Evolutionary conservation across 2,329 filamentous ascomycete species (phyloP).

Genomic region (Sarocladiaceae sp.): DNA sequence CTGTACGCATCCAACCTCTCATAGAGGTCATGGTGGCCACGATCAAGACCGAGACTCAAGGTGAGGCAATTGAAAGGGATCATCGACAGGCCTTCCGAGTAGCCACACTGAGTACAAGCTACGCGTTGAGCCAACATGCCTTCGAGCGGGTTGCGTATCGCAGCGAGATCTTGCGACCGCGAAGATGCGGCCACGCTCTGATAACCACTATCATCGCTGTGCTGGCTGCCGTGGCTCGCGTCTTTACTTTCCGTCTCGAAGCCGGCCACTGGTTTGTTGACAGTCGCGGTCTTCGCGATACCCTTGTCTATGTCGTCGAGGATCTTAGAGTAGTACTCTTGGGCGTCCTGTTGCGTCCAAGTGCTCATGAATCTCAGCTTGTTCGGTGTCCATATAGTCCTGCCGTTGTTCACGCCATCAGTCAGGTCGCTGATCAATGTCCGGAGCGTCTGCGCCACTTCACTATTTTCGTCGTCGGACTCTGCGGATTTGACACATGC

Average conservation of each 20-base stretch:
- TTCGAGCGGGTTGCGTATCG: constrained; percentile 72
- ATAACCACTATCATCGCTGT: constrained; percentile 56
- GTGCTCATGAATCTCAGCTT: constrained; percentile 89
- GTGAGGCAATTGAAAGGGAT: constrained; percentile 94
- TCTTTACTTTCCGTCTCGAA: constrained; percentile 38
- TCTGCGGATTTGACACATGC: constrained; percentile 31
- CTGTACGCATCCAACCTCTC: constrained; percentile 84
- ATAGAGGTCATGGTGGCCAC: constrained; percentile 62
- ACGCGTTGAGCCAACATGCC: constrained; percentile 85
- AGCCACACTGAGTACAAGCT: constrained; percentile 79
- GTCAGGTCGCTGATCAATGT: constrained; percentile 68
- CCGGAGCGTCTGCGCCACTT: constrained; percentile 49
- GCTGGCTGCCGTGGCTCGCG: constrained; percentile 40
- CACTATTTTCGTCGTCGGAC: constrained; percentile 19
- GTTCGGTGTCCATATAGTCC: constrained; percentile 74
- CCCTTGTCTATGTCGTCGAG: constrained; percentile 82
- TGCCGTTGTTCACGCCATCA: constrained; percentile 65
- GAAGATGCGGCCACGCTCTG: constrained; percentile 39
- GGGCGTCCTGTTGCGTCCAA: constrained; percentile 94
- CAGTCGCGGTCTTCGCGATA: constrained; percentile 45
- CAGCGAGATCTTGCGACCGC: constrained; percentile 31
- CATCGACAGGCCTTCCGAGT: constrained; percentile 82
- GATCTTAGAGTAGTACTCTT: constrained; percentile 93
- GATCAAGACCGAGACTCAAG: constrained; percentile 67
- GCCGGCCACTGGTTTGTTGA: constrained; percentile 24